These are phyloP conservation scores for Colletotrichum cuscutae DNA, from an alignment of 2,329 filamentous ascomycete genomes.

Conservation along the genomic window DNA sequence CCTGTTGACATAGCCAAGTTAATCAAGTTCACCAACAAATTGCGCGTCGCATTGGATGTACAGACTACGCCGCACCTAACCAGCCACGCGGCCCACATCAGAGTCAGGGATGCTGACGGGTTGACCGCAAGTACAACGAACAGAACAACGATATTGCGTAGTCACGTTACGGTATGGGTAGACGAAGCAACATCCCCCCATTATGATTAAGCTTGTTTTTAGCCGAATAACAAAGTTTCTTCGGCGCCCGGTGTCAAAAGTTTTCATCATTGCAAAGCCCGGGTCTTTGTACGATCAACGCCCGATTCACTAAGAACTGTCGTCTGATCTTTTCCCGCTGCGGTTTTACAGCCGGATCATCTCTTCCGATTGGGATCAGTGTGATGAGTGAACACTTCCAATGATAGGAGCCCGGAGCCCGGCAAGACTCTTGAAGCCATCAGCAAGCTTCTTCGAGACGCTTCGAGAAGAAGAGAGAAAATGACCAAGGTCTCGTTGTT, in stretches of 20 bases:
- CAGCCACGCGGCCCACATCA: constrained; percentile 11
- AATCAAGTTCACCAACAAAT: background rate
- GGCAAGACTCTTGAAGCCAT: background rate
- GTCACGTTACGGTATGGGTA: background rate
- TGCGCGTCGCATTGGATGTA: background rate
- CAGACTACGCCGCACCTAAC: background rate
- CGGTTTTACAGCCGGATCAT: too few species aligned
- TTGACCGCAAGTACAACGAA: background rate
- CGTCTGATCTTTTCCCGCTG: background rate
- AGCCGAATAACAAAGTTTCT: background rate
- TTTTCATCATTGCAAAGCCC: background rate
- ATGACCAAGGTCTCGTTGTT: background rate
- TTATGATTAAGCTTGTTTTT: constrained; percentile 23
- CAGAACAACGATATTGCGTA: background rate
- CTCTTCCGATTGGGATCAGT: background rate
- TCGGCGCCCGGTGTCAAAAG: background rate
- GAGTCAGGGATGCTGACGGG: background rate
- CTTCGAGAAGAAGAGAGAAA: background rate
- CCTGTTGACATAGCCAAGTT: background rate
- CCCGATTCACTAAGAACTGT: background rate
- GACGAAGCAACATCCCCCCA: background rate
- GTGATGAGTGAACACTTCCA: background rate
- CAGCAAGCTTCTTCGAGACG: background rate
- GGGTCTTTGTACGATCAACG: background rate
- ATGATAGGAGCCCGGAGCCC: too few species aligned